Base-by-base conservation (phyloP, 257 asterid genomes). In the Petunia axillaris region DNA sequence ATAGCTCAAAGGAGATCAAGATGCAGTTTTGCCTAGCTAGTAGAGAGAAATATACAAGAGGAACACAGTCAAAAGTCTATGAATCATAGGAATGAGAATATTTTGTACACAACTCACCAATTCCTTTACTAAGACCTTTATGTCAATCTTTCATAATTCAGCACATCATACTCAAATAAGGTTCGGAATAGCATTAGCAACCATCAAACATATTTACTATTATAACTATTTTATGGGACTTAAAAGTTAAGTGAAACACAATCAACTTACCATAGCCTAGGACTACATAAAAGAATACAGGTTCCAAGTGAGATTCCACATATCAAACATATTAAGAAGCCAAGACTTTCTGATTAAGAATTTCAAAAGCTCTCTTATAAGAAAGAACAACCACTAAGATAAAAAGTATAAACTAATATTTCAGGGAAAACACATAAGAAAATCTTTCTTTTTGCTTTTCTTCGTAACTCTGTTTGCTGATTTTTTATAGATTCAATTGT, bases 201-300 rank as follows among this genome's bases (percentile, higher is more conserved):
- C 83, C 55, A 81, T 65, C 62, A 60, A 79, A 64, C 67, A 53
- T 62, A 67, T 9, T 41, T 41, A 41, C 44, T 41, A 67, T 41
- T 15, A 2, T 15, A 41, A 43, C 25, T 25, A 25, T 25, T 25
- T 25, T 25, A 25, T 25, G 25, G 43, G 74, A 70, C 11, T 11
- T 58, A 25, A 65, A 13, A 60, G 37, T 58, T 64, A 64, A 11
- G 77, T 83, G 85, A 55, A 75, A 52, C 52, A 64, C 48, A 76
- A 81, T 79, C 68, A 80, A 41, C 68, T 6, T 62, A 46, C 82
- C 79, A 70, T 64, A 82, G 54, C 40, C 71, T 66, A 38, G 74
- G 75, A 63, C 55, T n/a, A 43, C n/a, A 38, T 37, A 63, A 59
- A 38, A 44, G 64, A 59, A 53, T 55, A 36, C 41, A 53, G 71